Evolutionary conservation across 148 eudicot genomes (phyloP).

Genomic region (Silene uniflora): DNA sequence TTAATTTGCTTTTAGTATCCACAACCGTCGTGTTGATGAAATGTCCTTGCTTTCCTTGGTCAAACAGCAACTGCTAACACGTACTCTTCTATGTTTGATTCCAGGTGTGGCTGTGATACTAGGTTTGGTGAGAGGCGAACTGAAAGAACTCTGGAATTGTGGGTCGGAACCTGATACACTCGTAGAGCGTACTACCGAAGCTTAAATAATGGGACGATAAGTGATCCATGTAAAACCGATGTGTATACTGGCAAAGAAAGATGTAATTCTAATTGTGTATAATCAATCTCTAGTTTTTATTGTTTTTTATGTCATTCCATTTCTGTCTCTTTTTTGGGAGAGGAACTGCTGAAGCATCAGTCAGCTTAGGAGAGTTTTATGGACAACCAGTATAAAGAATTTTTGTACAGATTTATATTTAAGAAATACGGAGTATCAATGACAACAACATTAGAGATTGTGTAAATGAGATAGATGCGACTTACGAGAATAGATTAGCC

Average conservation of each 20-base stretch:
- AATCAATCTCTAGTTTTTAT: neutral
- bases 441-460: neutral
- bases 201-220: constrained; percentile 13
- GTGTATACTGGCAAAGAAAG: constrained; percentile 10
- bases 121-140: constrained; percentile 63
- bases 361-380: neutral
- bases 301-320: neutral
- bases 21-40: neutral
- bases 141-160: constrained; percentile 67
- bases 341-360: neutral
- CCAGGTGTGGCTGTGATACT: constrained; percentile 54
- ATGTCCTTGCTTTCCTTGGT: neutral
- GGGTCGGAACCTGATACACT: constrained; percentile 27
- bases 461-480: neutral
- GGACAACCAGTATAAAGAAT: neutral
- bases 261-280: constrained; percentile 12
- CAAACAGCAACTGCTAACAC: neutral
- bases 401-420: constrained; percentile 1
- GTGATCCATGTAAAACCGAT: neutral
- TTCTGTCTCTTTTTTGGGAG: neutral
- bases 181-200: constrained; percentile 24
- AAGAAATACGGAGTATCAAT: neutral
- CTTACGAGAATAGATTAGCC: no score
- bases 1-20: neutral
- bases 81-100: neutral